Evolutionary conservation across 1,284 basidiomycete species (phyloP).

Genomic region (Cutaneotrichosporon sp.): DNA sequence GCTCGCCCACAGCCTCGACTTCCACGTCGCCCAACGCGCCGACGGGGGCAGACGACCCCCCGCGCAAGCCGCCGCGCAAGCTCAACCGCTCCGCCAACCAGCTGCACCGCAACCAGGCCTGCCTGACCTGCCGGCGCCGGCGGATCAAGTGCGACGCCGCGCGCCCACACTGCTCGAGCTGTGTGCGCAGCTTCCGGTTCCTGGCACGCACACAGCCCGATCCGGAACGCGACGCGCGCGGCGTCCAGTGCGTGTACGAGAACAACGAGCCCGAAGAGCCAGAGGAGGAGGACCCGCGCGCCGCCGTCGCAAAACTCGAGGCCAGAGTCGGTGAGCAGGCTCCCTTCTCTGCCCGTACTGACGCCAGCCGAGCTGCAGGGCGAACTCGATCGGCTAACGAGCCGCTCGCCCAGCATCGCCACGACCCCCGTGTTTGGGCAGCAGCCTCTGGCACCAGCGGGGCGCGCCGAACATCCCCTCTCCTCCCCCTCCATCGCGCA

Average conservation of each 20-base stretch:
- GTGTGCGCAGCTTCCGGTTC: constrained; percentile 25
- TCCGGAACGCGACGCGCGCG: constrained; percentile 35
- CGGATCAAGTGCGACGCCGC: constrained; percentile 29
- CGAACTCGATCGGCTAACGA: constrained; percentile 14
- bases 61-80: constrained; percentile 20
- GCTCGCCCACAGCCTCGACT: not conserved
- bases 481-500: not conserved
- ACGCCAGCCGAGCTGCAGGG: constrained; percentile 29
- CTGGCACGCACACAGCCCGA: constrained; percentile 37
- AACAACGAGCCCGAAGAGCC: constrained; percentile 17
- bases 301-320: constrained; percentile 33
- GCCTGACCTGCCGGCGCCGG: constrained; percentile 26
- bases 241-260: constrained; percentile 41
- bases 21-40: not conserved
- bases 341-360: not conserved
- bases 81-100: constrained; percentile 29
- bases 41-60: not conserved
- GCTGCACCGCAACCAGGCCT: constrained; percentile 29
- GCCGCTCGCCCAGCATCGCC: not conserved
- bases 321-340: constrained; percentile 42
- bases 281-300: constrained; percentile 13
- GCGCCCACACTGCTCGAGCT: constrained; percentile 24
- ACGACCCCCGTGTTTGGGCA: not conserved
- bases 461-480: not conserved
- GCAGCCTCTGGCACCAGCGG: not conserved